Base-by-base conservation (phyloP, 2,329 filamentous ascomycete species). In the Achaetomium macrosporum region DNA sequence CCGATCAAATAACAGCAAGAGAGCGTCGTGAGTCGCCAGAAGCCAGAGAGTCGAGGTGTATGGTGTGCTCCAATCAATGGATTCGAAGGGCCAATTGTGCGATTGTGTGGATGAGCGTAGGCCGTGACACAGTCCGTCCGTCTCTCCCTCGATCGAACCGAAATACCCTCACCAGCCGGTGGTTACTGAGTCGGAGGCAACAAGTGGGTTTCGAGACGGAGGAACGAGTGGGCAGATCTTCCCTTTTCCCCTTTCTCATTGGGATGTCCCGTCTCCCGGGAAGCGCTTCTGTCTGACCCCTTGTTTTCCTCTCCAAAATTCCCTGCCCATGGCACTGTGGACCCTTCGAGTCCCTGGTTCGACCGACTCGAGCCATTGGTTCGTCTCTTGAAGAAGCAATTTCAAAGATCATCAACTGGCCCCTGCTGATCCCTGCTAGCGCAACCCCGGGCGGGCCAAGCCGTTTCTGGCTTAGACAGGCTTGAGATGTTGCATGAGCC, bases 371-470 rank as follows among this genome's bases (percentile, higher is more conserved):
- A 55, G 50, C 54, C 47, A 52, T 60, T 58, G 49, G 56, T 55
- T 53, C 16, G n/a, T 45, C 50, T 55, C 53, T 12, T 45, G 30
- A 51, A 58, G 54, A 56, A 56, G 61, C 60, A 63, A 64, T 64
- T 64, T 62, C 59, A 16, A 56, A 57, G 51, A 61, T 56, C 60
- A 61, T 54, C 56, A 54, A 53, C 46, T 46, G 60, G 52, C 56
- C 54, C 58, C 56, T 58, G 59, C 58, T 55, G 51, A 60, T 57
- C 59, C 61, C 52, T 59, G 60, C 49, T 48, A 51, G 31, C 25
- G 40, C 50, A 52, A 55, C 54, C 50, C 43, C 50, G 35, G 52
- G 50, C 47, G 37, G 46, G 55, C 58, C 53, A 54, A 56, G 48
- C 61, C 57, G 55, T 55, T 61, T 61, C 50, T 33, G 59, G 55